Evolutionary conservation across 495 filamentous ascomycete species (phyloP).

Genomic region (Articulospora tetracladia): DNA sequence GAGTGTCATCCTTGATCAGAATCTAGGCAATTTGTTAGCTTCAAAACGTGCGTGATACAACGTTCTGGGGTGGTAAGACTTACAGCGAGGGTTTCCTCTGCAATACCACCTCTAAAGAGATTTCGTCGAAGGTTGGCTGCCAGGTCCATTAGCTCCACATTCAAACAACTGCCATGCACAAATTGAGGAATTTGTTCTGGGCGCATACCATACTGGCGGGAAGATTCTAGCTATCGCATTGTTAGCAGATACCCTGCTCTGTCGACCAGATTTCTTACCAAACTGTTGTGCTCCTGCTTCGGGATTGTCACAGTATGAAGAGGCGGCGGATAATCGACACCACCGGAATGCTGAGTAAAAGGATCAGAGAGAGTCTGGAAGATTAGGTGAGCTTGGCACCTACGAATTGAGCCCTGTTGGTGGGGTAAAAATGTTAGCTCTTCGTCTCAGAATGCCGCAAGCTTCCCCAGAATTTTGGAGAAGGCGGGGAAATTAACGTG

Average conservation of each 20-base stretch:
- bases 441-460: not conserved
- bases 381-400: not conserved
- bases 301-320: conserved; percentile 45
- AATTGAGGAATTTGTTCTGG: conserved; percentile 11
- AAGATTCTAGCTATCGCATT: conserved; percentile 16
- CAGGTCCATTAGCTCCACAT: not conserved
- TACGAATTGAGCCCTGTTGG: conserved; percentile 27
- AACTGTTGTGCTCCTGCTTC: conserved; percentile 49
- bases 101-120: conserved; percentile 59
- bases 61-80: conserved; percentile 15
- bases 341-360: conserved; percentile 35
- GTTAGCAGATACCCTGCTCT: not conserved
- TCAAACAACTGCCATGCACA: not conserved
- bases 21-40: conserved; percentile 33
- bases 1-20: conserved; percentile 45
- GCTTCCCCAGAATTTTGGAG: not conserved
- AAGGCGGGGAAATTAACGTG: not conserved
- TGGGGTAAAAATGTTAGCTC: conserved; percentile 16
- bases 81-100: conserved; percentile 57
- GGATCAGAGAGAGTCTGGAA: not conserved
- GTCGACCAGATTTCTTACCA: conserved; percentile 35
- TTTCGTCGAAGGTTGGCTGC: conserved; percentile 59
- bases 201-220: conserved; percentile 40
- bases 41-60: not conserved
- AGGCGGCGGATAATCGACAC: conserved; percentile 30